Evolutionary conservation across 495 filamentous ascomycete species (phyloP).

Genomic region (Cryomyces antarcticus): DNA sequence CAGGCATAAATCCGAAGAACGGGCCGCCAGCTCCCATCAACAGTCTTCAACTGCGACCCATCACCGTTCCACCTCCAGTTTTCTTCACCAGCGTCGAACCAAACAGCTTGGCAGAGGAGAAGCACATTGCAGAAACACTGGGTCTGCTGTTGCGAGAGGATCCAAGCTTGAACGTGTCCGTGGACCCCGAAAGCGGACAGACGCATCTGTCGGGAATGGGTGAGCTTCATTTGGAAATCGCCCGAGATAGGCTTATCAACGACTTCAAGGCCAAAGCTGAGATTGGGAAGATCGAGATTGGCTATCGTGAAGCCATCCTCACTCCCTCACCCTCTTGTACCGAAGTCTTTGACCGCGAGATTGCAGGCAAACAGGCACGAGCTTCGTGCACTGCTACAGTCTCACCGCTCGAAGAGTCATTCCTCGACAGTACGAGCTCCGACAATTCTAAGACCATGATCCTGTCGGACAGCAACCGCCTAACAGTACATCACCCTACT

Average conservation of each 20-base stretch:
- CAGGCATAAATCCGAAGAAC: slow-evolving; percentile 33
- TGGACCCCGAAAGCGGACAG: slow-evolving; percentile 81
- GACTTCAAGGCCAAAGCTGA: slow-evolving; percentile 77
- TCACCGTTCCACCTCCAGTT: slow-evolving; percentile 77
- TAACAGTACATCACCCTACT: slow-evolving; percentile 20
- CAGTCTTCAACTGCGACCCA: slow-evolving; percentile 66
- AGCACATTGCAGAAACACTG: slow-evolving; percentile 54
- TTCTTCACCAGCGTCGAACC: slow-evolving; percentile 92
- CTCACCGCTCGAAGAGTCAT: slow-evolving; percentile 30
- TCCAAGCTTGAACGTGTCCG: slow-evolving; percentile 67
- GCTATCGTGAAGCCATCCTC: slow-evolving; percentile 67
- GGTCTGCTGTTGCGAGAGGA: slow-evolving; percentile 72
- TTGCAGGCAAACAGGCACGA: slow-evolving; percentile 59
- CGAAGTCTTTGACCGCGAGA: slow-evolving; percentile 50
- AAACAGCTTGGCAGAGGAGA: slow-evolving; percentile 54
- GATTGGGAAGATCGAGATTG: slow-evolving; percentile 89
- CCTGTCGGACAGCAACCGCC: slow-evolving; percentile 20
- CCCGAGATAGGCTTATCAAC: slow-evolving; percentile 64
- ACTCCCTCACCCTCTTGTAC: slow-evolving; percentile 30
- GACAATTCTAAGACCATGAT: slow-evolving; percentile 4
- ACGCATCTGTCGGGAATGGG: slow-evolving; percentile 93
- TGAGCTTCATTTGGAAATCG: slow-evolving; percentile 92
- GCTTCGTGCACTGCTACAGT: slow-evolving; percentile 54
- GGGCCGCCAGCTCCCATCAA: slow-evolving; percentile 48
- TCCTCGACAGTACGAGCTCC: slow-evolving; percentile 26